Conservation (phyloP, 495 filamentous ascomycete genomes). For the Podospora sp. region DNA sequence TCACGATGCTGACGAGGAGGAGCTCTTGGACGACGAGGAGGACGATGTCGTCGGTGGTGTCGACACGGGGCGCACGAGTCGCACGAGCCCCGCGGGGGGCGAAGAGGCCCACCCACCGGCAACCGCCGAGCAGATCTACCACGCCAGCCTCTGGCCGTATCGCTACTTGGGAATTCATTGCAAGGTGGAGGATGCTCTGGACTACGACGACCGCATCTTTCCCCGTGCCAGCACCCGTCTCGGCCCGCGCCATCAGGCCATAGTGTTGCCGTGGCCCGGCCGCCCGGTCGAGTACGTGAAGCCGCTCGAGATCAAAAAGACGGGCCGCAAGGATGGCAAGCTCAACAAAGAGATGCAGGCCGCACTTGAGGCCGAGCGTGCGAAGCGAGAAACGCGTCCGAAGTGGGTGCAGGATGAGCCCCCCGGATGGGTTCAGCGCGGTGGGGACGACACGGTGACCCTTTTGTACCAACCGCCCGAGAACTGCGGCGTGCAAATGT, state of each 20-base stretch:
- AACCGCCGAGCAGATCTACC: conserved; percentile 86
- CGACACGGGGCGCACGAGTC: conserved; percentile 60
- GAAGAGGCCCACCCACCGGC: conserved; percentile 64
- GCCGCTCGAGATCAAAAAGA: conserved; percentile 78
- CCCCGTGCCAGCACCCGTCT: conserved; percentile 91
- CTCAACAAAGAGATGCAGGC: conserved; percentile 76
- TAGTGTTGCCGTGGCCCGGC: conserved; percentile 81
- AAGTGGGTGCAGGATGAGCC: conserved; percentile 95
- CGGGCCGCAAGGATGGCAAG: conserved; percentile 65
- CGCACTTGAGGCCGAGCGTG: conserved; percentile 77
- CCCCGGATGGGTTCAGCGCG: conserved; percentile 77
- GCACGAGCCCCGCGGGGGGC: conserved; percentile 60
- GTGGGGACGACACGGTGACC: conserved; percentile 68
- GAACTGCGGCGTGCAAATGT: conserved; percentile 49
- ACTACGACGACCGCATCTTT: conserved; percentile 98
- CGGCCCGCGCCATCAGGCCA: conserved; percentile 89
- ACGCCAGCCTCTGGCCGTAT: conserved; percentile 94
- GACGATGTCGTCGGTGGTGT: conserved; percentile 85
- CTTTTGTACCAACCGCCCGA: conserved; percentile 65
- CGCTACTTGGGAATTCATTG: conserved; percentile 96
- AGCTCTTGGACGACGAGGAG: conserved; percentile 68
- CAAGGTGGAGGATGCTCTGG: conserved; percentile 91
- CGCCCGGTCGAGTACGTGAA: conserved; percentile 87
- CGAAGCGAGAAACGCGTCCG: conserved; percentile 75
- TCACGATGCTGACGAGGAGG: conserved; percentile 37